phyloP scores from a whole-genome alignment of 2,329 filamentous ascomycete genomes.

The Cryphonectria japonica region DNA sequence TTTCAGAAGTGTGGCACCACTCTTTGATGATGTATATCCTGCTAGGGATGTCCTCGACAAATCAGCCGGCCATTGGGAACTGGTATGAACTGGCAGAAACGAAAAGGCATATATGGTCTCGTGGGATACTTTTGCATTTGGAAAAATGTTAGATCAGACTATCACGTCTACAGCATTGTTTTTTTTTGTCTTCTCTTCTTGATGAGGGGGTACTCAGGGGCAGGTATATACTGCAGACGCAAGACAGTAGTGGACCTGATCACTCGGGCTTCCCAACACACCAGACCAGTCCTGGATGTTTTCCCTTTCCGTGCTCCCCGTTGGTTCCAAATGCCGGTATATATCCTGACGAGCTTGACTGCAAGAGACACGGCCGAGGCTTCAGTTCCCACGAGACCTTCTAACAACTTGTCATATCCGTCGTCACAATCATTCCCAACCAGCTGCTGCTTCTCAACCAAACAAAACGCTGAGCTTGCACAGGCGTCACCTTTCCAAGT shows the following conservation, averaged over 20 bases:
- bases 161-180: constrained; percentile 11
- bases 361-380: neutral
- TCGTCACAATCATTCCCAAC: constrained; percentile 18
- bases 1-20: neutral
- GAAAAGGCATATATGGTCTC: neutral
- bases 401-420: constrained; percentile 9
- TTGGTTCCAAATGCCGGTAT: neutral
- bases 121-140: neutral
- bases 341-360: neutral
- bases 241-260: neutral
- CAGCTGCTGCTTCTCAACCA: neutral
- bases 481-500: neutral
- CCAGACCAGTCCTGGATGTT: neutral
- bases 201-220: constrained; percentile 12
- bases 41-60: neutral
- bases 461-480: constrained; percentile 4
- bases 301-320: neutral
- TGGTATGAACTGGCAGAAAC: neutral
- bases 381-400: neutral
- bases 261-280: constrained; percentile 5
- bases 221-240: constrained; percentile 21
- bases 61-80: neutral
- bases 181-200: neutral
- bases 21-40: too few relatives aligned
- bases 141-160: constrained; percentile 10